Conservation (phyloP, 192 early-diverging fungal genomes). For the Backusella tuberculispora region DNA sequence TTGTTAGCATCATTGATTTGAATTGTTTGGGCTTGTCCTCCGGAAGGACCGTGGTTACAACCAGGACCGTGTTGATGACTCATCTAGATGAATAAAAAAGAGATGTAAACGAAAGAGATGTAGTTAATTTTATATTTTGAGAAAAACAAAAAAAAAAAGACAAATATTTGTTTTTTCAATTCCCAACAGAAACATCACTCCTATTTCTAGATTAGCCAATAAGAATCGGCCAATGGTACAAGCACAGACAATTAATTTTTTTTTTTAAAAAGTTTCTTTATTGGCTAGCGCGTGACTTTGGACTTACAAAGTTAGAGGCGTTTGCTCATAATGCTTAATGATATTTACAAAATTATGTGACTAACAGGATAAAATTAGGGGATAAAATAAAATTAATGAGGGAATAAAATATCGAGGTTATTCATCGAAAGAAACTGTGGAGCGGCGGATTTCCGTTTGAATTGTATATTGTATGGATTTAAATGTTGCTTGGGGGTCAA, state of each 20-base stretch:
- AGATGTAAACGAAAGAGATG: background rate
- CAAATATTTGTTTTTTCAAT: background rate
- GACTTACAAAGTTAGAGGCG: background rate
- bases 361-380: too few relatives aligned
- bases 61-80: slow-evolving; percentile 35
- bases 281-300: background rate
- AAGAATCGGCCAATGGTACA: background rate
- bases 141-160: background rate
- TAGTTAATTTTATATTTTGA: background rate
- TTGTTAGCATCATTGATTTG: slow-evolving; percentile 32
- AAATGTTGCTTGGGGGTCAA: too few relatives aligned
- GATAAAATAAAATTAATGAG: too few relatives aligned
- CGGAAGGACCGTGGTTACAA: slow-evolving; percentile 26
- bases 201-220: background rate
- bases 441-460: too few relatives aligned
- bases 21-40: slow-evolving; percentile 9
- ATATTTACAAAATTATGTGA: too few relatives aligned
- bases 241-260: too few relatives aligned
- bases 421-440: too few relatives aligned
- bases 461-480: too few relatives aligned
- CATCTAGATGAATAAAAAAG: slow-evolving; percentile 20
- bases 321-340: background rate
- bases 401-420: too few relatives aligned
- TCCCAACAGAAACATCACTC: background rate
- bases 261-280: too few relatives aligned